Conservation (phyloP, 495 filamentous ascomycete species). For the Penicillium bialowiezense region DNA sequence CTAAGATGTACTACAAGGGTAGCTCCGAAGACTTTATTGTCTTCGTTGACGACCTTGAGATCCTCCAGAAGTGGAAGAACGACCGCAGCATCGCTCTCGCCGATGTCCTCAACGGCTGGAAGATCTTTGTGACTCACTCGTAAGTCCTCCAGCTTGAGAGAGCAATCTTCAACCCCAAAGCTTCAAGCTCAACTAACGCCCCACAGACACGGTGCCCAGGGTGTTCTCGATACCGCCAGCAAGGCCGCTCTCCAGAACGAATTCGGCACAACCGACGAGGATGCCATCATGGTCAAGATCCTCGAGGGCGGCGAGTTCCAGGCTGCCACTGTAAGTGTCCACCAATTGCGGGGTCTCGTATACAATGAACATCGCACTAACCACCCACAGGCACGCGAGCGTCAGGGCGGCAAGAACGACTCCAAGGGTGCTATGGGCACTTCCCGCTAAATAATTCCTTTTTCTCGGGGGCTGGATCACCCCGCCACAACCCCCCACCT, state of each 20-base stretch:
- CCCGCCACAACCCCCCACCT: not conserved
- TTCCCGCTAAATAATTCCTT: constrained; percentile 16
- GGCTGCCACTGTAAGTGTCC: constrained; percentile 57
- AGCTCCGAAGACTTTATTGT: constrained; percentile 84
- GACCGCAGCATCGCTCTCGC: constrained; percentile 77
- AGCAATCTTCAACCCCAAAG: not conserved
- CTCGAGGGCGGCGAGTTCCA: constrained; percentile 72
- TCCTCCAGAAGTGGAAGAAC: constrained; percentile 75
- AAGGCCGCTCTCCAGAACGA: constrained; percentile 74
- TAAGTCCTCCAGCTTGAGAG: constrained; percentile 47
- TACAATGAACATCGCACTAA: constrained; percentile 16
- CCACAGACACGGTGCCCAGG: constrained; percentile 80
- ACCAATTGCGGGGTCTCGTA: not conserved
- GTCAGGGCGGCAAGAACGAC: constrained; percentile 32
- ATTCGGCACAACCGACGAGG: constrained; percentile 76
- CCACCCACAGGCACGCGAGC: constrained; percentile 27
- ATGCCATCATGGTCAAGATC: constrained; percentile 76
- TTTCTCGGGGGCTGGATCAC: not conserved
- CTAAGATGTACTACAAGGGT: constrained; percentile 92
- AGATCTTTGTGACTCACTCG: constrained; percentile 90
- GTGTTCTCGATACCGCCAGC: constrained; percentile 71
- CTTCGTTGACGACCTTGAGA: constrained; percentile 73
- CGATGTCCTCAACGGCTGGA: constrained; percentile 83
- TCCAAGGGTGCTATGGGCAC: constrained; percentile 22
- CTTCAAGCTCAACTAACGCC: not conserved